Evolutionary conservation across 345 rosid genomes (phyloP).

Genomic region (Ceriops decandra): DNA sequence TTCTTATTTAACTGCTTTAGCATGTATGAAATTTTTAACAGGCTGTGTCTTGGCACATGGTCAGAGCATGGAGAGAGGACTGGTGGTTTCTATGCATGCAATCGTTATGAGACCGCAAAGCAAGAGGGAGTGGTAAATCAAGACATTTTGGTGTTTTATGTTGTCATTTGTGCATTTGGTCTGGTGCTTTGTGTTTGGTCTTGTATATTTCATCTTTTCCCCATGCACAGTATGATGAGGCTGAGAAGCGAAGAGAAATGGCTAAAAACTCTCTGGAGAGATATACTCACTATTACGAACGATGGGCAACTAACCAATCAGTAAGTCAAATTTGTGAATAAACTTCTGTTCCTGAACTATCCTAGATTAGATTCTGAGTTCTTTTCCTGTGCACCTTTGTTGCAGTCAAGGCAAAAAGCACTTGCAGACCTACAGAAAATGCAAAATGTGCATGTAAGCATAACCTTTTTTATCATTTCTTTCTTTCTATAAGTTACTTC

Average conservation of each 20-base stretch:
- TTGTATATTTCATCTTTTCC: constrained; percentile 2
- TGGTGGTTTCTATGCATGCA: constrained; percentile 77
- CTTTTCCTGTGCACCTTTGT: constrained; percentile 10
- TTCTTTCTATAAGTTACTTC: constrained; percentile 2
- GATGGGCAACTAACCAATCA: constrained; percentile 88
- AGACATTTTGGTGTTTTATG: background rate
- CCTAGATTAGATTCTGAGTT: background rate
- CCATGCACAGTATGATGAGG: constrained; percentile 54
- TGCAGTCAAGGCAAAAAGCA: constrained; percentile 95
- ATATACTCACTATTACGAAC: constrained; percentile 85
- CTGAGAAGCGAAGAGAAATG: constrained; percentile 86
- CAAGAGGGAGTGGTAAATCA: constrained; percentile 78
- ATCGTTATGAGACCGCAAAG: constrained; percentile 76
- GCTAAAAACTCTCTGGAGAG: constrained; percentile 83
- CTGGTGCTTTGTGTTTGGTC: background rate
- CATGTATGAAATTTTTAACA: constrained; percentile 29
- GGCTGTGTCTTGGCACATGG: constrained; percentile 84
- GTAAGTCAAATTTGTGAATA: constrained; percentile 34
- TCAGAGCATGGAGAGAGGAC: constrained; percentile 76
- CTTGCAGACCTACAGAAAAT: constrained; percentile 65
- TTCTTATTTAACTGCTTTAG: background rate
- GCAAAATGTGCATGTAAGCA: constrained; percentile 75
- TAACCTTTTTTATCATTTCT: constrained; percentile 7
- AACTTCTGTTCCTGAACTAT: background rate
- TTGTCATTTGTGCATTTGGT: background rate